Evolutionary conservation across 1,284 basidiomycete genomes (phyloP).

Genomic region (Sporisorium exsertum): DNA sequence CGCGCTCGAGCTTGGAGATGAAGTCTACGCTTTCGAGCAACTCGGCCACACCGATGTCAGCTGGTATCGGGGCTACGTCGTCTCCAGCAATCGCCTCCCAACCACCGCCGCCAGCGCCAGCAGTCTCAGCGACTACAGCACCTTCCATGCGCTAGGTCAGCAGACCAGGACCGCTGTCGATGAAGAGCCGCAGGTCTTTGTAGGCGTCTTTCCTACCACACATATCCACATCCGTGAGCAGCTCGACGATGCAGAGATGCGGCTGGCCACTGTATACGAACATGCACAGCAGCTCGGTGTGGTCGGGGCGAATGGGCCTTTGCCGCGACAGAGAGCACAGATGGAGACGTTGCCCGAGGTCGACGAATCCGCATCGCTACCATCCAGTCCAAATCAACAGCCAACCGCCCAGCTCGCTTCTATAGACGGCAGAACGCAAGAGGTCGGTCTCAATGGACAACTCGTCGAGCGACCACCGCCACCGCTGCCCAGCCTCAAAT

Average conservation of each 20-base stretch:
- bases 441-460: constrained; percentile 46
- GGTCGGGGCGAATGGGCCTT: constrained; percentile 49
- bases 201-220: constrained; percentile 93
- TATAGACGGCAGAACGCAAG: constrained; percentile 20
- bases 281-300: constrained; percentile 56
- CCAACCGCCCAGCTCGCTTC: constrained; percentile 14
- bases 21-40: constrained; percentile 80
- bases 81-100: constrained; percentile 72
- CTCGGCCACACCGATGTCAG: constrained; percentile 57
- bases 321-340: constrained; percentile 32
- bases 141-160: constrained; percentile 42
- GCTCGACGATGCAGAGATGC: constrained; percentile 86
- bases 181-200: constrained; percentile 81
- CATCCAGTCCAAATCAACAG: constrained; percentile 40
- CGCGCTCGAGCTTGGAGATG: constrained; percentile 80
- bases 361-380: constrained; percentile 43
- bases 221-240: constrained; percentile 90
- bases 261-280: constrained; percentile 77
- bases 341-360: constrained; percentile 57
- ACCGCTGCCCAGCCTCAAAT: constrained; percentile 88
- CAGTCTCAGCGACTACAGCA: constrained; percentile 58
- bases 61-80: constrained; percentile 78
- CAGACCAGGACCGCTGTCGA: constrained; percentile 17
- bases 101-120: constrained; percentile 69
- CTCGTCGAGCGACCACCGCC: constrained; percentile 76